These are phyloP conservation scores for Pleurotus eryngii DNA, from an alignment of 768 basidiomycete species.

Conservation along the genomic window DNA sequence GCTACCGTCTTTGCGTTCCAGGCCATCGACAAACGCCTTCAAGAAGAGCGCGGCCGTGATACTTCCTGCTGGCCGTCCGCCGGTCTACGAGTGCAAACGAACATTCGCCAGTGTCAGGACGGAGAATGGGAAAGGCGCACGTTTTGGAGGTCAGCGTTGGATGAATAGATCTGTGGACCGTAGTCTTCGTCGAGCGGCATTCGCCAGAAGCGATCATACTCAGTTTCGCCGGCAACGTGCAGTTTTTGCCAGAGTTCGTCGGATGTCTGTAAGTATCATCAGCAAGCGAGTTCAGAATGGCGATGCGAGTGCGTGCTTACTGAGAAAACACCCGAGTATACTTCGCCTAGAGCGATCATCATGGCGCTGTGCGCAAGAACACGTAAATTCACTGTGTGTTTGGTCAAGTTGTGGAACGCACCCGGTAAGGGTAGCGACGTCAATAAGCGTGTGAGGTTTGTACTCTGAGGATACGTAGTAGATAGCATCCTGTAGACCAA, in stretches of 20 bases:
- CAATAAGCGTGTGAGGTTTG: constrained; percentile 80
- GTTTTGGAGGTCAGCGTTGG: constrained; percentile 83
- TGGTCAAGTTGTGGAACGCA: constrained; percentile 23
- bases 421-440: constrained; percentile 88
- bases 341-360: constrained; percentile 68
- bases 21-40: constrained; percentile 76
- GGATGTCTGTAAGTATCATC: constrained; percentile 46
- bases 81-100: constrained; percentile 39
- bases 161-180: constrained; percentile 69
- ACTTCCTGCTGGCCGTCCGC: constrained; percentile 68
- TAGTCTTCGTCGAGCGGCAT: constrained; percentile 86
- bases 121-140: constrained; percentile 24
- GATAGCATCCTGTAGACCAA: constrained; percentile 57
- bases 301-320: constrained; percentile 33
- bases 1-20: constrained; percentile 57
- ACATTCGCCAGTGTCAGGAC: neutral
- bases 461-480: constrained; percentile 77
- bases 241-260: constrained; percentile 73
- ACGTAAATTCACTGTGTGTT: neutral
- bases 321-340: constrained; percentile 76
- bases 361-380: constrained; percentile 49
- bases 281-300: too few relatives aligned
- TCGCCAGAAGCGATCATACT: constrained; percentile 86
- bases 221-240: constrained; percentile 62
- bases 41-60: constrained; percentile 87